Evolutionary conservation across 2,329 filamentous ascomycete species (phyloP).

Genomic region (Ophiosphaerella herpotricha): DNA sequence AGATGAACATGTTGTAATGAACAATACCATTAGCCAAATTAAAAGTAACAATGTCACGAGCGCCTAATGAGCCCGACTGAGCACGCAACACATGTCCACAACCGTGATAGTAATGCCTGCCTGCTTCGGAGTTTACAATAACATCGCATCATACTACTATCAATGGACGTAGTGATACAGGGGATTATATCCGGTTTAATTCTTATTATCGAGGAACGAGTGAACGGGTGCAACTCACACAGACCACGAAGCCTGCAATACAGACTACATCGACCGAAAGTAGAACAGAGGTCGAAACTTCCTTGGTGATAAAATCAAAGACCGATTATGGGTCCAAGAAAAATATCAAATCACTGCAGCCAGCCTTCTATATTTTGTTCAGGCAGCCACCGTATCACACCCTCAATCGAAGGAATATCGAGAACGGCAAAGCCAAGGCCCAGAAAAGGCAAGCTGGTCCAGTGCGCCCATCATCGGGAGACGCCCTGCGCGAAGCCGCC

Average conservation of each 20-base stretch:
- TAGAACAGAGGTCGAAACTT: slow-evolving; percentile 49
- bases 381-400: slow-evolving; percentile 53
- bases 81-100: no score
- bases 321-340: slow-evolving; percentile 62
- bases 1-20: no score
- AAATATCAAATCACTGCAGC: slow-evolving; percentile 68
- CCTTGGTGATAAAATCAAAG: slow-evolving; percentile 58
- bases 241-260: slow-evolving; percentile 59
- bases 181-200: slow-evolving; percentile 56
- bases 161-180: slow-evolving; percentile 53
- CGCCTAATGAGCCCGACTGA: no score
- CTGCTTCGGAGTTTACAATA: no score
- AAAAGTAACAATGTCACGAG: no score
- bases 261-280: slow-evolving; percentile 60
- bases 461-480: no score
- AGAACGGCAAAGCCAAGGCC: slow-evolving; percentile 55
- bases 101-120: no score
- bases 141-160: no score
- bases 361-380: slow-evolving; percentile 59
- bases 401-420: slow-evolving; percentile 60
- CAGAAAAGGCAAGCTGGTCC: slow-evolving; percentile 64
- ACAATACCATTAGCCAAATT: no score
- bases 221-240: slow-evolving; percentile 58
- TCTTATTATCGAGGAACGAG: slow-evolving; percentile 52
- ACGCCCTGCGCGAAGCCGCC: slow-evolving; percentile 65